Percentiles rank a stretch among this genome's conserved stretches.
Evolutionary conservation across 2,329 filamentous ascomycete species (phyloP).

Genomic region (Ophiostoma fasciatum): DNA sequence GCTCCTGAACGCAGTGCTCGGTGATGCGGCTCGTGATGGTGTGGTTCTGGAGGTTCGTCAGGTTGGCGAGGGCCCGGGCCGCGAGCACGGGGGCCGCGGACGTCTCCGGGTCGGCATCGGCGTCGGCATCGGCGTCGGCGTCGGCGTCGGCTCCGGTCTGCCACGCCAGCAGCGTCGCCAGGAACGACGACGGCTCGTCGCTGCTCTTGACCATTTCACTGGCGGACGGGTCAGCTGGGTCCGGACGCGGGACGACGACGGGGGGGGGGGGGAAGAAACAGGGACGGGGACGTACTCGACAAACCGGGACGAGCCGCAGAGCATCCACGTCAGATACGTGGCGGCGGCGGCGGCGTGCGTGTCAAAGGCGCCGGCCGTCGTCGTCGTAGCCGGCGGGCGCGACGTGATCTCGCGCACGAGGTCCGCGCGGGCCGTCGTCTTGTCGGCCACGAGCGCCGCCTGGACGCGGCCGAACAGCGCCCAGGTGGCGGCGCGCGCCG

Average conservation of each 20-base stretch:
- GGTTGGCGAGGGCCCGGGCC: not conserved
- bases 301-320: conserved; percentile 9
- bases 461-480: conserved; percentile 15
- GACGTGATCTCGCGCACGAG: too few species aligned
- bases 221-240: not conserved
- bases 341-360: not conserved
- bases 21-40: not conserved
- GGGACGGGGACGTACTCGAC: conserved; percentile 2
- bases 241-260: not conserved
- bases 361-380: too few species aligned
- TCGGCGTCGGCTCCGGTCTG: not conserved
- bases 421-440: too few species aligned
- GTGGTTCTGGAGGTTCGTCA: conserved; percentile 1
- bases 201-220: conserved; percentile 8
- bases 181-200: conserved; percentile 1
- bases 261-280: not conserved
- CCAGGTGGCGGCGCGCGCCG: conserved; percentile 15
- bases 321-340: conserved; percentile 10
- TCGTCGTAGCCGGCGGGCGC: not conserved
- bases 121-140: too few species aligned
- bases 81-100: not conserved
- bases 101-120: too few species aligned
- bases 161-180: conserved; percentile 6
- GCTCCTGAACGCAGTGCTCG: conserved; percentile 5
- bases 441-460: conserved; percentile 5